Evolutionary conservation across 2,329 filamentous ascomycete species (phyloP).

Genomic region (Colletotrichum orchidophilum): DNA sequence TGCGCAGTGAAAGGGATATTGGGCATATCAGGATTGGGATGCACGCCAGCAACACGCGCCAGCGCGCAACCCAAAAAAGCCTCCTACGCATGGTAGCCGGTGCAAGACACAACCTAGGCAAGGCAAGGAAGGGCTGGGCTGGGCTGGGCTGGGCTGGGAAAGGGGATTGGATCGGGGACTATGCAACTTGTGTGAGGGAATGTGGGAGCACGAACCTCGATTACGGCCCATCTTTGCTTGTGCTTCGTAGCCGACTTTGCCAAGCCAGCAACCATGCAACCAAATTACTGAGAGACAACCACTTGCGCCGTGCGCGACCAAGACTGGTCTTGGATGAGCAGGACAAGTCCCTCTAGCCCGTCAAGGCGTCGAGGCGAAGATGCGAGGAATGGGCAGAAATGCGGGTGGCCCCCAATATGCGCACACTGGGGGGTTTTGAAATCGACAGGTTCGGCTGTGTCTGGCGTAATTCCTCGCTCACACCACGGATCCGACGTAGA

Average conservation of each 20-base stretch:
- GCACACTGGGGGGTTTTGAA: conserved; percentile 7
- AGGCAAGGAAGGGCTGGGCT: conserved; percentile 1
- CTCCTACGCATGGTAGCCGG: conserved; percentile 3
- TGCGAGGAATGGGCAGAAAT: conserved; percentile 25
- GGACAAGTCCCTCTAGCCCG: conserved; percentile 3
- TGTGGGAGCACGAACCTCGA: conserved; percentile 31
- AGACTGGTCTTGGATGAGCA: conserved; percentile 13
- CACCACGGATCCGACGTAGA: not conserved
- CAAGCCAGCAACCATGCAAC: conserved; percentile 33
- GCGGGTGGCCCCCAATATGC: conserved; percentile 24
- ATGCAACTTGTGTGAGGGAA: not conserved
- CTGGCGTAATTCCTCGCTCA: not conserved
- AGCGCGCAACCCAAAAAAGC: conserved; percentile 6
- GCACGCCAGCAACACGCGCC: not conserved
- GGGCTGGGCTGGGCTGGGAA: too few species aligned
- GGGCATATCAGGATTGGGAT: not conserved
- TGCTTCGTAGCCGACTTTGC: not conserved
- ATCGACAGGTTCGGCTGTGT: not conserved
- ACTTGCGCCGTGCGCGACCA: conserved; percentile 26
- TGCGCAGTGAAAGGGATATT: conserved; percentile 19
- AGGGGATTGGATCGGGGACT: not conserved
- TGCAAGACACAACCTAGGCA: conserved; percentile 3
- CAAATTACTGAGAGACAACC: conserved; percentile 33
- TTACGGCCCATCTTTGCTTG: conserved; percentile 30
- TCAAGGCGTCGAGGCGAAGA: conserved; percentile 3